Evolutionary conservation across 345 rosid genomes (phyloP).

Genomic region (Turritis glabra): DNA sequence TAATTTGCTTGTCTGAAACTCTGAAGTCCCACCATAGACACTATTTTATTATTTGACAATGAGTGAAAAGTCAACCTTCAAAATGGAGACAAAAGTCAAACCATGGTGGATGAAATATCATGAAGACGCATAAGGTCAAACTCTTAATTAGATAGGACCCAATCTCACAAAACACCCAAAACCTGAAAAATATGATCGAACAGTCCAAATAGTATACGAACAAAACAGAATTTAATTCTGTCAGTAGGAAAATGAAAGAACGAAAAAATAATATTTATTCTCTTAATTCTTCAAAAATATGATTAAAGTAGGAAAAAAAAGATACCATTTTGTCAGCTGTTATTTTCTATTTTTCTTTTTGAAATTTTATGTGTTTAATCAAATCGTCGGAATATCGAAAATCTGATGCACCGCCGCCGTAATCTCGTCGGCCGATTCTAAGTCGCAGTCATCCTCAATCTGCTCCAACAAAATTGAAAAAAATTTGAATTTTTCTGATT

Average conservation of each 20-base stretch:
- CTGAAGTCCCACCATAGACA: too few relatives aligned
- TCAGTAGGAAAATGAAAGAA: slow-evolving; percentile 23
- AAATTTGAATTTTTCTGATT: background rate
- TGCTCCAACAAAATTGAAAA: slow-evolving; percentile 10
- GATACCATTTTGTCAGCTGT: slow-evolving; percentile 5
- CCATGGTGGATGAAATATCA: slow-evolving; percentile 23
- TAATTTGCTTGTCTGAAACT: too few relatives aligned
- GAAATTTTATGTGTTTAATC: background rate
- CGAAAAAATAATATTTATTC: background rate
- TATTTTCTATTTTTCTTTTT: background rate
- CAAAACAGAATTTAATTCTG: slow-evolving; percentile 25
- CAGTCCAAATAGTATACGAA: slow-evolving; percentile 21
- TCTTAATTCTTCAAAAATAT: background rate
- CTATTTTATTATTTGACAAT: background rate
- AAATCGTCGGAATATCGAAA: slow-evolving; percentile 43
- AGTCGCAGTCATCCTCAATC: slow-evolving; percentile 67
- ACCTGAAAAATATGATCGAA: slow-evolving; percentile 20
- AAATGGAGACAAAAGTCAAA: slow-evolving; percentile 24
- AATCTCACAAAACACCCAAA: slow-evolving; percentile 18
- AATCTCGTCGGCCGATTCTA: slow-evolving; percentile 61
- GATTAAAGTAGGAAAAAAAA: too few relatives aligned
- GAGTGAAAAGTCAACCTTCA: slow-evolving; percentile 13
- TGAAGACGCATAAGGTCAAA: slow-evolving; percentile 28
- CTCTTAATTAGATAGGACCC: slow-evolving; percentile 23
- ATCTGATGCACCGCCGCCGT: slow-evolving; percentile 56